Conservation (phyloP, 176 grass and related monocot genomes). For the Rhynchospora pubera region DNA sequence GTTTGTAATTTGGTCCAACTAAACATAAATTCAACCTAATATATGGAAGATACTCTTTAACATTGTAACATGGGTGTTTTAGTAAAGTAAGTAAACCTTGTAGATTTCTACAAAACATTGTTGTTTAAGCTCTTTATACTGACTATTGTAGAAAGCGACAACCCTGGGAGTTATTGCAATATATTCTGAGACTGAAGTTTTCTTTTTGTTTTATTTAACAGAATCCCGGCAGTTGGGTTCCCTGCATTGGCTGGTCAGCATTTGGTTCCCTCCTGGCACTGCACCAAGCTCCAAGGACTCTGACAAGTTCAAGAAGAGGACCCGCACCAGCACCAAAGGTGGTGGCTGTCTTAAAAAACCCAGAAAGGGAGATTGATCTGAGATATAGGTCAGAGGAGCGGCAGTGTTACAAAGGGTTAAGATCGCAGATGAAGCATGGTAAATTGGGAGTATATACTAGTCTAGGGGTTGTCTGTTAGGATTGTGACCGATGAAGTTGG, state of each 20-base stretch:
- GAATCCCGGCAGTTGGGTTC: constrained; percentile 99
- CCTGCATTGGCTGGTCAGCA: constrained; percentile 91
- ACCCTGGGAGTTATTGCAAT: background rate
- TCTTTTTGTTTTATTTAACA: constrained; percentile 19
- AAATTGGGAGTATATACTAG: background rate
- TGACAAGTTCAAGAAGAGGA: constrained; percentile 20
- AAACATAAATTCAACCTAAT: background rate
- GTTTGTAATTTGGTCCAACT: background rate
- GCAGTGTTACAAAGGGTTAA: constrained; percentile 4
- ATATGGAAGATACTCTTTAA: background rate
- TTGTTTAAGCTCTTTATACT: background rate
- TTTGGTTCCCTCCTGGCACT: constrained; percentile 48
- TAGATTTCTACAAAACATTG: background rate
- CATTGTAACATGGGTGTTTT: background rate
- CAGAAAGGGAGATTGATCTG: too few species aligned
- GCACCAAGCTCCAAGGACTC: background rate
- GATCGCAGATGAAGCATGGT: background rate
- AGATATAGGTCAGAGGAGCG: background rate
- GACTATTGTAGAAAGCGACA: background rate
- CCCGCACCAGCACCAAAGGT: constrained; percentile 2
- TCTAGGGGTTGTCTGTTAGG: constrained; percentile 3
- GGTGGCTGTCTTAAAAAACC: too few species aligned
- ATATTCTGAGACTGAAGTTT: background rate
- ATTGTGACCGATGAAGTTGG: background rate
- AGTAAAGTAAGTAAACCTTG: too few species aligned